A percentile compares a stretch with the other conserved stretches of the same genome.
phyloP scores from a whole-genome alignment of 1,284 basidiomycete species.

The Prillingera fragicola region DNA sequence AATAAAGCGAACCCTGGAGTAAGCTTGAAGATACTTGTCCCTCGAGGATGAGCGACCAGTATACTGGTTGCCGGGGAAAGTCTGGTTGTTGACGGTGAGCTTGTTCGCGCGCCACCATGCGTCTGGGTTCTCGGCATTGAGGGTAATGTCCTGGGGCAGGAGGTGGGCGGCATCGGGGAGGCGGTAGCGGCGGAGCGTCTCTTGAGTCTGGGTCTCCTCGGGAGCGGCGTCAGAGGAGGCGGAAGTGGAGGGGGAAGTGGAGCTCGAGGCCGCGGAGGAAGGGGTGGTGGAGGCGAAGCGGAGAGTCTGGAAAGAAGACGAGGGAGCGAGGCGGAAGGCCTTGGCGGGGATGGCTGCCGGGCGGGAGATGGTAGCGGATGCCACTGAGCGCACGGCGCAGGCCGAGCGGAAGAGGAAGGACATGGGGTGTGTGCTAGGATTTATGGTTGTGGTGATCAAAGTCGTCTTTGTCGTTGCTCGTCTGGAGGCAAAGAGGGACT shows the following conservation, averaged over 20 bases:
- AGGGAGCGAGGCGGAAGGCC: neutral
- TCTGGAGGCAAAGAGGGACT: no score
- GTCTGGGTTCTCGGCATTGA: slow-evolving; percentile 12
- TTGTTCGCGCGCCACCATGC: slow-evolving; percentile 15
- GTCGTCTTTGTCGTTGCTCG: no score
- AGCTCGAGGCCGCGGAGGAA: neutral
- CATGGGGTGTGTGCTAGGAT: no score
- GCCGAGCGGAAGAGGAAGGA: slow-evolving; percentile 2
- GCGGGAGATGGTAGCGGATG: neutral
- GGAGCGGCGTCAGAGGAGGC: neutral
- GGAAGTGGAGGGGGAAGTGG: neutral
- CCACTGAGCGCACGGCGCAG: neutral
- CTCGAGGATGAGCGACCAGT: slow-evolving; percentile 15
- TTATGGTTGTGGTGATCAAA: no score
- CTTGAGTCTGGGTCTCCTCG: no score
- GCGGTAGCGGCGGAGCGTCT: no score
- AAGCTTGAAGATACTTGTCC: slow-evolving; percentile 17
- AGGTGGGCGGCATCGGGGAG: neutral
- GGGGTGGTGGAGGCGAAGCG: neutral
- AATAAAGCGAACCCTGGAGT: slow-evolving; percentile 14
- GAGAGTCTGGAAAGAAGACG: neutral
- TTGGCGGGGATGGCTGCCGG: neutral
- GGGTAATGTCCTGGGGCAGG: neutral
- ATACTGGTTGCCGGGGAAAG: slow-evolving; percentile 22
- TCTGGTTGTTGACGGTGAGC: slow-evolving; percentile 1